Base-by-base conservation (phyloP, 2,329 filamentous ascomycete species). In the Monosporascus ibericus region DNA sequence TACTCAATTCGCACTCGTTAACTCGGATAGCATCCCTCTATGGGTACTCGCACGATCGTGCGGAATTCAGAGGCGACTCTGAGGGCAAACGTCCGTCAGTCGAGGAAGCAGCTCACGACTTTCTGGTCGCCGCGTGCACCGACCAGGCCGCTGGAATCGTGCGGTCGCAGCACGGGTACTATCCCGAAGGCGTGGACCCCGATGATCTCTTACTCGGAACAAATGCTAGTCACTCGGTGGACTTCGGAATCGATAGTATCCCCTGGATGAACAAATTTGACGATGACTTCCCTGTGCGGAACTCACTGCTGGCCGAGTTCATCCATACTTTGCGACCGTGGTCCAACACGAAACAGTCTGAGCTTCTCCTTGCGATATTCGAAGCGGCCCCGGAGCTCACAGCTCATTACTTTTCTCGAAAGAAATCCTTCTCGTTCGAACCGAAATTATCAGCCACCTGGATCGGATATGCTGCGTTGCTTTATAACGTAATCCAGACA, bases 401-500 rank as follows among this genome's bases (percentile, higher is more conserved):
- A 1, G 87, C 90, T 44, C 85, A 91, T 63, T 99, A 95, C 68
- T 97, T 96, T 65, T 77, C 84, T 44, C 85, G 82, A 65, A 92
- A 90, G 64, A 85, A 81, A 55, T 82, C 86, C 50, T 94, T 97
- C 63, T 83, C 86, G 0, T 90, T 95, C 57, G 92, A 97, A 42
- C 92, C 94, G 0, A 97, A 96, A 65, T 78, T 95, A 5, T 94
- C 91, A 3, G 86, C 91, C 44, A 94, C 91, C 0, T 99, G 94
- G 94, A 88, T 97, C 60, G 92, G 92, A 42, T 96, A 95, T 66
- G 90, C 91, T 0, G 85, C 91, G 0, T 90, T 97, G 56, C 72
- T 99, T 5, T 95, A 95, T 69, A 88, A 87, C 55, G 83, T 86
- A 1, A 84, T 96, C 46, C 81, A 86, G 52, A 74, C 95, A 37